Conservation (phyloP, 2,329 filamentous ascomycete genomes). For the Talaromyces piceae region DNA sequence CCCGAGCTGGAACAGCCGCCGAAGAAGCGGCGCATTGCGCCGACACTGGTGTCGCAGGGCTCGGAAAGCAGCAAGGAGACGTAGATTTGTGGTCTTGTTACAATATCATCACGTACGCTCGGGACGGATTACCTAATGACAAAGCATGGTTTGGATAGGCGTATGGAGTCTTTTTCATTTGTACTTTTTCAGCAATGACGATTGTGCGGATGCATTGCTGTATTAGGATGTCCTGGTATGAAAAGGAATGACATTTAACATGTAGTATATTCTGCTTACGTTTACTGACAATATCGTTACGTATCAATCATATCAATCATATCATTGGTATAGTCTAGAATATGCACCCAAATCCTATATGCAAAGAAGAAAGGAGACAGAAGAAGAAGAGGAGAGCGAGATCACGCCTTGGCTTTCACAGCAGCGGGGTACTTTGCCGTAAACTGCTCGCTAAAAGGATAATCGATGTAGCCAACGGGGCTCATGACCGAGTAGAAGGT, state of each 20-base stretch:
- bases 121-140: neutral
- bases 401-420: constrained; percentile 1
- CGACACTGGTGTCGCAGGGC: constrained; percentile 48
- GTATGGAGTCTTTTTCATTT: neutral
- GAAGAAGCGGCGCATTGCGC: constrained; percentile 65
- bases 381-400: neutral
- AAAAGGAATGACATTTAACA: neutral
- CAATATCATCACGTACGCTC: neutral
- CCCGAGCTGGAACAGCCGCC: constrained; percentile 38
- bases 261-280: too few species aligned
- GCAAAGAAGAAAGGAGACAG: neutral
- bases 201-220: neutral
- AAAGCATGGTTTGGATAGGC: constrained; percentile 1
- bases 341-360: neutral
- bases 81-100: neutral
- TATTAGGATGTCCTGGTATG: neutral
- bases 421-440: neutral
- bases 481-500: constrained; percentile 15
- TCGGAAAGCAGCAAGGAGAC: neutral
- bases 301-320: too few species aligned
- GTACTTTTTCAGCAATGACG: too few species aligned
- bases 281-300: too few species aligned
- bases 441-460: constrained; percentile 27
- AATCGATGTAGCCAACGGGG: constrained; percentile 20
- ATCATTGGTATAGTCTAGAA: neutral